Percentiles rank a stretch among this genome's conserved stretches.
These are phyloP conservation scores for Tetrapisispora phaffii DNA, from an alignment of 805 yeast species.

Conservation along the genomic window DNA sequence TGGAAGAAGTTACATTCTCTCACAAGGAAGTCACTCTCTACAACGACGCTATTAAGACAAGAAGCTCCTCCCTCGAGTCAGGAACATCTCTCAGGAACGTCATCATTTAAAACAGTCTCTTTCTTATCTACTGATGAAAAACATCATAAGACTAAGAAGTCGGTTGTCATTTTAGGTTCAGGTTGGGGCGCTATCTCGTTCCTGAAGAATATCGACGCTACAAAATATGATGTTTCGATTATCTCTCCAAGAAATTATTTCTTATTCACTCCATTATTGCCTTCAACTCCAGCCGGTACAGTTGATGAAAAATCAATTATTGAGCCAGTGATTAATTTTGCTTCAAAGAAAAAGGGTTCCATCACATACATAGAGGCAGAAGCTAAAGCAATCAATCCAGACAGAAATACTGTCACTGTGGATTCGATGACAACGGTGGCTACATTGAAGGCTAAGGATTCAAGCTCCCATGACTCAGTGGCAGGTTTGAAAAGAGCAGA, in stretches of 20 bases:
- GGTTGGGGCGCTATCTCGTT: slow-evolving; percentile 94
- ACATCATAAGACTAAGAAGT: slow-evolving; percentile 28
- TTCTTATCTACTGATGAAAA: neutral
- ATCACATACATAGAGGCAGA: slow-evolving; percentile 82
- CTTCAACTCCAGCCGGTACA: slow-evolving; percentile 90
- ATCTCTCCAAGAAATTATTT: slow-evolving; percentile 91
- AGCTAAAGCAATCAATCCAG: slow-evolving; percentile 76
- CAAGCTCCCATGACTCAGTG: slow-evolving; percentile 21
- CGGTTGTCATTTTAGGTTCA: slow-evolving; percentile 62
- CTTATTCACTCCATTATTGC: slow-evolving; percentile 85
- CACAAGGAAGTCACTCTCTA: neutral
- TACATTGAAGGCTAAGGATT: slow-evolving; percentile 16
- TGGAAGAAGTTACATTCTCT: neutral
- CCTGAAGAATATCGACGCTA: slow-evolving; percentile 74
- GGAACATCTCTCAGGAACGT: slow-evolving; percentile 19
- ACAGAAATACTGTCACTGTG: slow-evolving; percentile 56
- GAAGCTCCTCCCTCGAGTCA: neutral
- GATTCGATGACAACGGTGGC: slow-evolving; percentile 33
- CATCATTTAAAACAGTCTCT: slow-evolving; percentile 31
- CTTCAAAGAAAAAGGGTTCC: slow-evolving; percentile 68
- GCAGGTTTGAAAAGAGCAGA: slow-evolving; percentile 33
- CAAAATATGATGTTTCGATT: slow-evolving; percentile 78
- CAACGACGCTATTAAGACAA: neutral
- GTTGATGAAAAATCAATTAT: slow-evolving; percentile 82
- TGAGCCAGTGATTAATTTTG: slow-evolving; percentile 86